Percentiles rank a stretch among this genome's conserved stretches.
These are phyloP conservation scores for Rhizopogon roseolus DNA, from an alignment of 768 basidiomycete genomes.

Conservation along the genomic window DNA sequence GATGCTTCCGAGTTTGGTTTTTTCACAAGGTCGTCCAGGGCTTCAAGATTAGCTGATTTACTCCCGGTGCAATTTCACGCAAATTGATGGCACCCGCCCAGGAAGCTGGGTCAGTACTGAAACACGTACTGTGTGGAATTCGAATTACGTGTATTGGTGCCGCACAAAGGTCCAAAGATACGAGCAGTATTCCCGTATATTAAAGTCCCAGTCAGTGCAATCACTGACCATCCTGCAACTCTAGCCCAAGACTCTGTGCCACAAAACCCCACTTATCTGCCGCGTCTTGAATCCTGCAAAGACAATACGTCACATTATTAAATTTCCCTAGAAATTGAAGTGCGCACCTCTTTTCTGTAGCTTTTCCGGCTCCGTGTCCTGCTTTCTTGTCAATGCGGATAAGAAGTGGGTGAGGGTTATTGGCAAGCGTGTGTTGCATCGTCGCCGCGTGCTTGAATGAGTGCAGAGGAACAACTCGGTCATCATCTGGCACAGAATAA, in stretches of 20 bases:
- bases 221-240: constrained; percentile 24
- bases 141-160: not conserved
- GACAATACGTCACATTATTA: not conserved
- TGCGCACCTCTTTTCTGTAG: constrained; percentile 58
- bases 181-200: not conserved
- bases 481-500: constrained; percentile 52
- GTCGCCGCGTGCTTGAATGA: constrained; percentile 81
- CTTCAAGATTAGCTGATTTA: not conserved
- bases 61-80: not conserved
- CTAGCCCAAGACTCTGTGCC: constrained; percentile 56
- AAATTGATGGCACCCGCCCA: not conserved
- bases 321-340: not conserved
- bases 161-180: not conserved
- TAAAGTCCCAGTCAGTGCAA: not conserved
- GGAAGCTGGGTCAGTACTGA: not conserved
- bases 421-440: constrained; percentile 59
- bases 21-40: not conserved
- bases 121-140: not conserved
- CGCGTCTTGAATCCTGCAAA: constrained; percentile 62
- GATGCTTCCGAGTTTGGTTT: not conserved
- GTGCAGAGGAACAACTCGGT: constrained; percentile 83
- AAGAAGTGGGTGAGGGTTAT: constrained; percentile 70
- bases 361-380: constrained; percentile 79
- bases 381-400: constrained; percentile 77
- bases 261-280: constrained; percentile 79